Conservation (phyloP, 208 protist species). For the Tritrichomonas foetus region DNA sequence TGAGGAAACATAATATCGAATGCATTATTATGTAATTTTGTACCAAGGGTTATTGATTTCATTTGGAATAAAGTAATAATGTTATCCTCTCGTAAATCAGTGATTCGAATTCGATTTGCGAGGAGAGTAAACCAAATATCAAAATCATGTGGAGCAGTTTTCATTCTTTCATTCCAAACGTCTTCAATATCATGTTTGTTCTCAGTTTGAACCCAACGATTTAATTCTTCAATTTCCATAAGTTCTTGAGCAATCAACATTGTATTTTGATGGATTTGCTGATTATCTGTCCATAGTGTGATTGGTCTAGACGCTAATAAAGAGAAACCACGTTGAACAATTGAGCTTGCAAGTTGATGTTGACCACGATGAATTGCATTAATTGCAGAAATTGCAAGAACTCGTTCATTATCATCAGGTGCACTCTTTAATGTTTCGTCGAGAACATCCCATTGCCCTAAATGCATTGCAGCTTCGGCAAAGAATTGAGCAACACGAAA, state of each 20-base stretch:
- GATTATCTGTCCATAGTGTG: background rate
- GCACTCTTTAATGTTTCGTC: background rate
- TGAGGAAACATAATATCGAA: background rate
- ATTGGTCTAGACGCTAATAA: background rate
- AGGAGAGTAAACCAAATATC: background rate
- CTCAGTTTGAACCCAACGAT: background rate
- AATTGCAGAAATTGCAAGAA: background rate
- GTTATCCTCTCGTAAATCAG: background rate
- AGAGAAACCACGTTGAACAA: background rate
- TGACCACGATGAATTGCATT: background rate
- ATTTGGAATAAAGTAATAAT: conserved; percentile 10
- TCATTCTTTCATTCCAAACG: background rate
- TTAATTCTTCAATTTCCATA: background rate
- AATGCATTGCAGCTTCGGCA: conserved; percentile 7
- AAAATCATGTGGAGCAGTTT: background rate
- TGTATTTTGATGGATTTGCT: background rate
- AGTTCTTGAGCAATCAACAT: background rate
- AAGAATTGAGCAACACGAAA: background rate
- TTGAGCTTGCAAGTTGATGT: background rate
- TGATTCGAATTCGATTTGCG: background rate
- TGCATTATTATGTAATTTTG: conserved; percentile 20
- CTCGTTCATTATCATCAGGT: background rate
- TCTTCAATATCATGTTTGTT: background rate
- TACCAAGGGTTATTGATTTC: background rate
- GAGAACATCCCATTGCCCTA: background rate